Conservation (phyloP, 2,329 filamentous ascomycete genomes). For the Ophiostoma tasmaniense region DNA sequence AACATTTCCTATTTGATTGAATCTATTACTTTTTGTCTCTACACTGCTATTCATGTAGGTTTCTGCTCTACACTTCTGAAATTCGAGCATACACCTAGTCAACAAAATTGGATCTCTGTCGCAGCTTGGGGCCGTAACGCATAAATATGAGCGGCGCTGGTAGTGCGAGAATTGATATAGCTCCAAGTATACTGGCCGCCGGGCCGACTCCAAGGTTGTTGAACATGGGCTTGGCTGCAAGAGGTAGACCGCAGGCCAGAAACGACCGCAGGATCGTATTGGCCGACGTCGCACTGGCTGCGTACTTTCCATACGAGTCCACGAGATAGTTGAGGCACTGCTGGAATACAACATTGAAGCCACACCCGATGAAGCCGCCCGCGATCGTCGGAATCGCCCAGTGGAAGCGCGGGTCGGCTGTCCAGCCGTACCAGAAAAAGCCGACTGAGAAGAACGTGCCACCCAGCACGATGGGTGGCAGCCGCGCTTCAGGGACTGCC, state of each 20-base stretch:
- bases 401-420: conserved; percentile 15
- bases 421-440: conserved; percentile 29
- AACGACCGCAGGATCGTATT: conserved; percentile 51
- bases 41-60: too few species aligned
- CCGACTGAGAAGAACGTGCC: conserved; percentile 34
- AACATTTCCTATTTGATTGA: too few species aligned
- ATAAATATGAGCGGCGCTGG: conserved; percentile 36
- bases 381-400: conserved; percentile 20
- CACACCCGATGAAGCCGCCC: conserved; percentile 34
- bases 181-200: conserved; percentile 23
- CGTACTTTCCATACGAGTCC: conserved; percentile 47
- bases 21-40: too few species aligned
- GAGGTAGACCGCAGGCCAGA: conserved; percentile 50
- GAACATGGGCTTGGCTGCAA: conserved; percentile 54
- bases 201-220: conserved; percentile 26
- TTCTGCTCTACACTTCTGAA: background rate
- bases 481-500: conserved; percentile 31
- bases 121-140: conserved; percentile 16
- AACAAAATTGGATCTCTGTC: conserved; percentile 17
- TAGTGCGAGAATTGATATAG: conserved; percentile 38
- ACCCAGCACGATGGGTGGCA: conserved; percentile 39
- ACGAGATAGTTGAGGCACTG: conserved; percentile 45
- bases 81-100: background rate
- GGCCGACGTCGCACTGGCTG: conserved; percentile 56
- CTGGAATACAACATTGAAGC: conserved; percentile 40